Evolutionary conservation across 2,329 filamentous ascomycete species (phyloP).

Genomic region (Tolypocladium ophioglossoides): DNA sequence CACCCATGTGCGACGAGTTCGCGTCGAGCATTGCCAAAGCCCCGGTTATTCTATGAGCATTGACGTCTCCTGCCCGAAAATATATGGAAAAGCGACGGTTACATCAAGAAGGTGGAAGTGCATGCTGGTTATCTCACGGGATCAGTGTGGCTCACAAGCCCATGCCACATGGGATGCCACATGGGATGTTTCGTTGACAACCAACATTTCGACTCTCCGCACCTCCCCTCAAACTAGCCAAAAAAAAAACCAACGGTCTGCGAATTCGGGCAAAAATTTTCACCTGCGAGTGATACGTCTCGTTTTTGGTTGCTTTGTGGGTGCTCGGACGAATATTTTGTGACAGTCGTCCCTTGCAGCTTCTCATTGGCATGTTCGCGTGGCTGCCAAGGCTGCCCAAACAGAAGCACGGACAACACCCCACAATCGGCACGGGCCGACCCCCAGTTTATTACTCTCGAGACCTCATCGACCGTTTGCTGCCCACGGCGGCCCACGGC

Average conservation of each 20-base stretch:
- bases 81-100: not conserved
- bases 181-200: not conserved
- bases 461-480: not conserved
- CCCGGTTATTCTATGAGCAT: not conserved
- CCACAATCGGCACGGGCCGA: not conserved
- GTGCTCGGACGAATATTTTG: not conserved
- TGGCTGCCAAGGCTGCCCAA: too few species aligned
- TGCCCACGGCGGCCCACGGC: too few species aligned
- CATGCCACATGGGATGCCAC: constrained; percentile 1
- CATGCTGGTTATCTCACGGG: not conserved
- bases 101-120: not conserved
- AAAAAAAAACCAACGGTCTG: too few species aligned
- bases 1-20: not conserved
- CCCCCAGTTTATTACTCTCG: too few species aligned
- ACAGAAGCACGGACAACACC: not conserved
- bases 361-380: not conserved
- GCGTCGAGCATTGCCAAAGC: not conserved
- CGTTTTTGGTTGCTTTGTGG: not conserved
- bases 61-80: not conserved
- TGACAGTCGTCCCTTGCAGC: not conserved
- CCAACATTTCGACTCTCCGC: not conserved
- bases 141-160: constrained; percentile 1
- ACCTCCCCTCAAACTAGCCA: not conserved
- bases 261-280: too few species aligned
- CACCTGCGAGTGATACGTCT: not conserved